These are phyloP conservation scores for Aspergillus fijiensis DNA, from an alignment of 2,329 filamentous ascomycete genomes.

Conservation along the genomic window DNA sequence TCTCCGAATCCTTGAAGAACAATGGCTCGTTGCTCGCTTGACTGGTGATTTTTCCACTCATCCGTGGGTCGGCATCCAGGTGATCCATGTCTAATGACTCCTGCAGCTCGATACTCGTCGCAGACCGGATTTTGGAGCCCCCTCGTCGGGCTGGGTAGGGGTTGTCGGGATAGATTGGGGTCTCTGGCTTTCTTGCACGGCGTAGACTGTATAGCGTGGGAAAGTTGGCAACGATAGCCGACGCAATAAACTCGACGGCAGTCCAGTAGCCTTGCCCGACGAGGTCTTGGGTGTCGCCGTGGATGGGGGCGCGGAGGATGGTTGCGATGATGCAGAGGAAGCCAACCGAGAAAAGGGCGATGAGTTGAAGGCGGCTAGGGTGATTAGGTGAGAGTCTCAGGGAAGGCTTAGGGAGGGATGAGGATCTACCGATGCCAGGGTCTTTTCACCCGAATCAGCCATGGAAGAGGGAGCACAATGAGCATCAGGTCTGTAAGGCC, in stretches of 20 bases:
- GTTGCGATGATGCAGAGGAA: slow-evolving; percentile 11
- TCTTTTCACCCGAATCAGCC: slow-evolving; percentile 8
- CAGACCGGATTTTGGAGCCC: not conserved
- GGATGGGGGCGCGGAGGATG: slow-evolving; percentile 9
- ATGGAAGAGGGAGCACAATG: slow-evolving; percentile 14
- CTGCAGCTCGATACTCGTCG: not conserved
- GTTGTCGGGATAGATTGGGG: not conserved
- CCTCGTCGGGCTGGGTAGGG: not conserved
- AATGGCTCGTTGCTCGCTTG: not conserved
- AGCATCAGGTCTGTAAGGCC: slow-evolving; percentile 12
- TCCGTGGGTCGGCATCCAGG: not conserved
- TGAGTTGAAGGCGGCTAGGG: slow-evolving; percentile 7
- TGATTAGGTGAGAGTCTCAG: not conserved
- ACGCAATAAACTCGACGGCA: slow-evolving; percentile 9
- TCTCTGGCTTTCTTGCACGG: not conserved
- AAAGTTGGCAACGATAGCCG: slow-evolving; percentile 14
- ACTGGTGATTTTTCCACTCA: not conserved
- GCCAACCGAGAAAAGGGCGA: slow-evolving; percentile 13
- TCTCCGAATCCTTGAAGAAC: not conserved
- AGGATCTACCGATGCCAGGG: slow-evolving; percentile 8
- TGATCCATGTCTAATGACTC: not conserved
- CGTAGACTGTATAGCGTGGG: slow-evolving; percentile 15
- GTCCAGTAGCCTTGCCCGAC: slow-evolving; percentile 9
- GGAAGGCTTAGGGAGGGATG: too few relatives aligned
- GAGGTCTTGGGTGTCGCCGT: not conserved